Base-by-base conservation (phyloP, 495 filamentous ascomycete species). In the Achaetomiella virescens region DNA sequence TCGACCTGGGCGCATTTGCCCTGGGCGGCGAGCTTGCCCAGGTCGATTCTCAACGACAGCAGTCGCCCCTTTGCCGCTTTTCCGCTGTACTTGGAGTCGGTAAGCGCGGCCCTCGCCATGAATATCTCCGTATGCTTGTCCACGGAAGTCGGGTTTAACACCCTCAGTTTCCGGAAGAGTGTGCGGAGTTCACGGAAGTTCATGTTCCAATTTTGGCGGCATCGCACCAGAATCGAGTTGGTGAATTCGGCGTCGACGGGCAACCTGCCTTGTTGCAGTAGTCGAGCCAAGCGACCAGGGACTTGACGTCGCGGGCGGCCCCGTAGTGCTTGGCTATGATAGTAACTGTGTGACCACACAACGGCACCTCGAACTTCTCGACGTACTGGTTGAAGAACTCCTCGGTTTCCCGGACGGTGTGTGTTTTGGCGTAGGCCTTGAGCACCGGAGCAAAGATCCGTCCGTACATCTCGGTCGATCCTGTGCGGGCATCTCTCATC, bases 271-370 rank as follows among this genome's bases (percentile, higher is more conserved):
- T 22, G 25, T 38, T 48, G 52, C 70, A 77, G 35, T 68, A 63
- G n/a, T 58, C 48, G 22, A 77, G 44, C 75, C 74, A 78, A 46
- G 51, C 55, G 35, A 70, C 46, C 18, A 72, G 70, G 4, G 58
- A 65, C 45, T 52, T 48, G 24, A 72, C 57, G 53, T 81, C 78
- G n/a, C 63, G 66, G 20, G 68, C 55, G 41, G 64, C 61, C 11
- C 55, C 73, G 57, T 76, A 79, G 24, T 65, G 67, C 22, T 75
- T 72, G n/a, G 75, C 68, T 61, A 81, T 67, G 8, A 77, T n/a
- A 20, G 69, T 74, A 33, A 76, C 70, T 18, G 71, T 62, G 37
- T 68, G 69, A 31, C 50, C 56, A 47, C 63, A 67, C 22, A 78
- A 29, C 3, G 60, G 57, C 7, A 79, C 60, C n/a, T 61, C 57